Percentiles rank a stretch among this genome's conserved stretches.
Conservation (phyloP, 768 basidiomycete genomes). For the Russula emetica region DNA sequence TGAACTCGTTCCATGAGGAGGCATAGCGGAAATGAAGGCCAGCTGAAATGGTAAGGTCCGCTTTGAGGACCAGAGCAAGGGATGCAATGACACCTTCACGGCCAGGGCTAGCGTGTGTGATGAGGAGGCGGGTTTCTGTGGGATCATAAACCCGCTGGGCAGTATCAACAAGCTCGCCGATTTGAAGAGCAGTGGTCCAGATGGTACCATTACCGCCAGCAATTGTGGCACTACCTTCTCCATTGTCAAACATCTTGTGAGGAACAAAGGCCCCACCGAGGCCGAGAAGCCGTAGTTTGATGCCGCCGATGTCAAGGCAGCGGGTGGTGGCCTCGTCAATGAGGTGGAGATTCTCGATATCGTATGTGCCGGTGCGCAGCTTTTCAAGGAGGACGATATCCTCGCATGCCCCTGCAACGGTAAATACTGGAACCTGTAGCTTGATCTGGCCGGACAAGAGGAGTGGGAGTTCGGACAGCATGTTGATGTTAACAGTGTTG, state of each 20-base stretch:
- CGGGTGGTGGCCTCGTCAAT: constrained; percentile 96
- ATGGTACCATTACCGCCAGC: constrained; percentile 97
- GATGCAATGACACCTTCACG: constrained; percentile 91
- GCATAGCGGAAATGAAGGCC: constrained; percentile 98
- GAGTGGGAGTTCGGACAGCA: constrained; percentile 91
- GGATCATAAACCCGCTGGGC: constrained; percentile 91
- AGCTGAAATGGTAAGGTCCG: constrained; percentile 89
- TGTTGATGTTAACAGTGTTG: constrained; percentile 64
- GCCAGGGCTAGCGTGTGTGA: constrained; percentile 90
- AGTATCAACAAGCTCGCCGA: constrained; percentile 97
- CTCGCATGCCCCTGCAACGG: constrained; percentile 97
- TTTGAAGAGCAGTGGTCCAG: constrained; percentile 97
- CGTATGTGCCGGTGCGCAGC: constrained; percentile 77
- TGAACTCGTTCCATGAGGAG: constrained; percentile 94
- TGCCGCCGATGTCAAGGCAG: constrained; percentile 84
- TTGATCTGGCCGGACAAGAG: constrained; percentile 88
- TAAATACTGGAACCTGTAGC: constrained; percentile 89
- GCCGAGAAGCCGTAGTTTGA: constrained; percentile 91
- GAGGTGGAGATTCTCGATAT: constrained; percentile 85
- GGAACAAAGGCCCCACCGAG: constrained; percentile 92
- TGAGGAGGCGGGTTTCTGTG: constrained; percentile 87
- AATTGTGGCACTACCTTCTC: constrained; percentile 93
- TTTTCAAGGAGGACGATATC: constrained; percentile 92
- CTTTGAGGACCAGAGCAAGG: constrained; percentile 84
- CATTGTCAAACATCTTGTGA: constrained; percentile 94